These are phyloP conservation scores for Globisporangium perplexum DNA, from an alignment of 352 stramenopile genomes.

Conservation along the genomic window DNA sequence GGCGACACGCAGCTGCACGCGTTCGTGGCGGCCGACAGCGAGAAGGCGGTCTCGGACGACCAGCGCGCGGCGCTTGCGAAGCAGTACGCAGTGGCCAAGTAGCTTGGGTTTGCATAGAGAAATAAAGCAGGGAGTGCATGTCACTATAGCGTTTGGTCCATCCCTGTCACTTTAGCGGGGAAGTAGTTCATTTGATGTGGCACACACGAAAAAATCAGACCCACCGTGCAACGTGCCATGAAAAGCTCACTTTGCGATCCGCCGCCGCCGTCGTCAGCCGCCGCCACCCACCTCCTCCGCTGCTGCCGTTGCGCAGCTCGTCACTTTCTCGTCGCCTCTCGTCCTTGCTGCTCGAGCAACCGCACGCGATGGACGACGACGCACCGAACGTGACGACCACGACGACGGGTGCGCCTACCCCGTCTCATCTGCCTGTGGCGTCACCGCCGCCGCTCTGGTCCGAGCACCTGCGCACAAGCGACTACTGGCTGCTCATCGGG, in stretches of 20 bases:
- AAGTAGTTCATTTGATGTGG: background rate
- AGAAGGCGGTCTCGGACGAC: conserved; percentile 21
- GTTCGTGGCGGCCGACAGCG: conserved; percentile 45
- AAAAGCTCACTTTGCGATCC: background rate
- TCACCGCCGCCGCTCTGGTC: conserved; percentile 39
- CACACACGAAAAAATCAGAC: too few relatives aligned
- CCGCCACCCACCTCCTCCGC: too few relatives aligned
- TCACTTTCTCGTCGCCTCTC: background rate
- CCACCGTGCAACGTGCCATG: too few relatives aligned
- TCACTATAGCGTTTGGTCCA: background rate
- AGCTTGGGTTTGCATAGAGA: background rate
- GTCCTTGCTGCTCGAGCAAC: background rate
- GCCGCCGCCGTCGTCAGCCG: too few relatives aligned
- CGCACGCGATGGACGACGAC: background rate
- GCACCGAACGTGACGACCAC: background rate
- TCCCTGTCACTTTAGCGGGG: background rate
- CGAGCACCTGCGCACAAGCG: conserved; percentile 38
- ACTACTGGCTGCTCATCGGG: conserved; percentile 65
- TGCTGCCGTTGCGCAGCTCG: too few relatives aligned
- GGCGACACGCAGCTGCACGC: conserved; percentile 35
- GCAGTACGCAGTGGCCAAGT: conserved; percentile 21
- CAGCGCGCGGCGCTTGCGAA: conserved; percentile 27
- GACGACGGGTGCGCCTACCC: background rate
- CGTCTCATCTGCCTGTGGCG: conserved; percentile 5
- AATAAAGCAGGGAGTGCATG: background rate